Base-by-base conservation (phyloP, 768 basidiomycete genomes). In the Podaxis sp. region DNA sequence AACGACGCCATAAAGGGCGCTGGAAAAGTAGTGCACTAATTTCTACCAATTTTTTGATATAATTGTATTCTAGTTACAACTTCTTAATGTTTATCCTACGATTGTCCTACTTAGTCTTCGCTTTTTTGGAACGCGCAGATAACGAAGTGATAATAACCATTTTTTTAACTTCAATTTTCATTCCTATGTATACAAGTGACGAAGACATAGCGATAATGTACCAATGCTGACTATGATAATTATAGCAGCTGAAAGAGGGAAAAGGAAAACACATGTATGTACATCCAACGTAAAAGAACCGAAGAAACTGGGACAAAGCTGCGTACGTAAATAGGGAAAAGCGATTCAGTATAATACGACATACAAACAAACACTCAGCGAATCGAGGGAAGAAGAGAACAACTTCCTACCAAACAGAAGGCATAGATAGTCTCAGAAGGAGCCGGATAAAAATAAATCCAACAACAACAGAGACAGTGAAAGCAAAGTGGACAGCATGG, bases 171-270 rank as follows among this genome's bases (percentile, higher is more conserved):
- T 54, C 8, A 19, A 2, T 37, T 52, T 52, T 22, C 50, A 5
- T 40, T 37, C 33, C 19, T 51, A 15, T 51, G n/a, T 46, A 41
- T 29, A 25, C 38, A 41, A 37, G 19, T 43, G 22, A 29, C 41
- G 40, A 55, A 27, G 27, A 51, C 47, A 59, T 59, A 59, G 50
- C 36, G 58, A 59, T 59, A 59, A 59, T 51, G 50, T 59, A 57
- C 25, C 29, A 56, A 40, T 40, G 36, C 54, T 36, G 9, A 22
- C 49, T 24, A 37, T 13, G 55, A 51, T 59, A 51, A 59, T 22
- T 25, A 25, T 56, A 56, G 22, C 40, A 33, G 33, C 33, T 33
- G 15, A 41, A 56, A 56, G 41, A 12, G 40, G 29, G 25, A 43
- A n/a, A 38, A 55, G 38, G 19, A 17, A 46, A 46, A 50, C 49